Evolutionary conservation across 139 green algal species (phyloP), one percentile per base, ranked within the genome.

Genomic region (Dunaliella primolecta): DNA sequence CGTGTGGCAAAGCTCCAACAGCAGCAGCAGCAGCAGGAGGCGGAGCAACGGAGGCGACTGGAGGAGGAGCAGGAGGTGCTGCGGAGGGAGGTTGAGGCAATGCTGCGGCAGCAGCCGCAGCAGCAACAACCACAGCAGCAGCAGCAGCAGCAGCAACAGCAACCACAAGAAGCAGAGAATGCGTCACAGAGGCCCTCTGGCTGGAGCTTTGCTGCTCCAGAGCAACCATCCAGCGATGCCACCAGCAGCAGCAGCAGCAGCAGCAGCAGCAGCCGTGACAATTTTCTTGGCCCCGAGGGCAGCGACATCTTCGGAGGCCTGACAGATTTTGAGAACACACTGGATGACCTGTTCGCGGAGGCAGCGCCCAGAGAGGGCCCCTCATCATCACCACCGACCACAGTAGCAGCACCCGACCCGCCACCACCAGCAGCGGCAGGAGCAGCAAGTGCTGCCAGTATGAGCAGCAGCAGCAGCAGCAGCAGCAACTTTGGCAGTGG

Each of bases 1-100:
- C n/a, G 23, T 2, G 29, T 46, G 75, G n/a, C 3, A 30, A 27
- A 55, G 31, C 75, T 38, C 3, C n/a, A 46, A 20, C 75, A 55
- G 3, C n/a, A 80, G 75, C n/a, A 31, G 75, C n/a, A 55, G 31
- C n/a, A 80, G n/a, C 75, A 80, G 75, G 29, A 80, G 75, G 71
- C 29, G 3, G 75, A 80, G 46, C 46, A 64, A 15, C 7, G 7
- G 46, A 64, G 46, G 46, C 46, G 46, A 15, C 46, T 64, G 7
- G 46, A 64, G 15, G 46, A 64, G 46, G 46, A 64, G 46, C 46
- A 64, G 46, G 7, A 15, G 46, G 7, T 25, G 46, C 46, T 64
- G 46, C 7, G 46, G 15, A 64, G 46, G 46, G 46, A 64, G 7
- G 7, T 25, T 15, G 46, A 64, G 46, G 46, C 46, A 64, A 15